Evolutionary conservation across 148 eudicot species (phyloP).

Genomic region (Heliamphora exappendiculata): DNA sequence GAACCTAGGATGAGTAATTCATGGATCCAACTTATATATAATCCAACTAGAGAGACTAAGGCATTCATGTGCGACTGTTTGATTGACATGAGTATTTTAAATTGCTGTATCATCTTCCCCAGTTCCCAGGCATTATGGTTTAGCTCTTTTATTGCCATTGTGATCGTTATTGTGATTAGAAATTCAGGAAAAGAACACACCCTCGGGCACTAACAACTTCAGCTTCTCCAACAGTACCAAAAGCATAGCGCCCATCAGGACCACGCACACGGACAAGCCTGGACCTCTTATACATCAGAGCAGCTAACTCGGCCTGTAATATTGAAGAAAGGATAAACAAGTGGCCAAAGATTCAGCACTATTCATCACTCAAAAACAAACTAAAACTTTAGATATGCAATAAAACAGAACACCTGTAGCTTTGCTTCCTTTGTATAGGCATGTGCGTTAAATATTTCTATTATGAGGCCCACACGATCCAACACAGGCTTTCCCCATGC

Average conservation of each 20-base stretch:
- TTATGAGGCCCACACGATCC: constrained; percentile 88
- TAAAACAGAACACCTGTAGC: constrained; percentile 54
- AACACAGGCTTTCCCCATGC: constrained; percentile 82
- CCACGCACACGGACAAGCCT: constrained; percentile 88
- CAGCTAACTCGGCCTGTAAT: constrained; percentile 88
- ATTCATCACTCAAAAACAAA: not conserved
- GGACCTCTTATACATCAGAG: constrained; percentile 79
- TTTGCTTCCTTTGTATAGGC: constrained; percentile 94
- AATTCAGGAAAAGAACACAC: constrained; percentile 32
- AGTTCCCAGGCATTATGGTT: not conserved
- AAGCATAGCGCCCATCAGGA: constrained; percentile 64
- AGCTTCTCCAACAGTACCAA: constrained; percentile 83
- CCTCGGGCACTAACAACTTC: constrained; percentile 99
- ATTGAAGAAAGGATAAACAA: constrained; percentile 2
- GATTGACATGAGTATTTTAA: not conserved
- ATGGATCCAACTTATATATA: not conserved
- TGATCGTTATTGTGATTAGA: not conserved
- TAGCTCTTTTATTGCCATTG: not conserved
- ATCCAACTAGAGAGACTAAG: not conserved
- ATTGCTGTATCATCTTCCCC: not conserved
- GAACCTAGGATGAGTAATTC: not conserved
- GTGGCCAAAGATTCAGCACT: not conserved
- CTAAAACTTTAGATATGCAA: not conserved
- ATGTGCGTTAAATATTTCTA: constrained; percentile 93
- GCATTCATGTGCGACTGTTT: not conserved